Conservation (phyloP, 345 rosid genomes). For the Eucalyptus microcorys region DNA sequence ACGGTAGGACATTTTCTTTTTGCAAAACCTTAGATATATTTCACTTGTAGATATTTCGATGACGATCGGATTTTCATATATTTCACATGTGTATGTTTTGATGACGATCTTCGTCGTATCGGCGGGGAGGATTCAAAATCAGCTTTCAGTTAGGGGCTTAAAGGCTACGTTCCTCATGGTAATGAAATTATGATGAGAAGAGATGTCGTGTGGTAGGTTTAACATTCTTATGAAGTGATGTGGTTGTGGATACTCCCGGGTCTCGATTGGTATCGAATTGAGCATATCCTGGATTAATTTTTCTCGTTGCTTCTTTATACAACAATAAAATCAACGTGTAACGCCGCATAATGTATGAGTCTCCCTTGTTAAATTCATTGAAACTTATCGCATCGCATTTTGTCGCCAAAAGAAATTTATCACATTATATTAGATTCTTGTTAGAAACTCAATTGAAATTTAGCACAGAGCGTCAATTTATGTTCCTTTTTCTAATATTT, state of each 20-base stretch:
- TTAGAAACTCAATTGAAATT: neutral
- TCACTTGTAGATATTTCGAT: neutral
- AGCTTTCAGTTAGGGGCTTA: neutral
- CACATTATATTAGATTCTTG: rapidly evolving
- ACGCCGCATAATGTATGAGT: neutral
- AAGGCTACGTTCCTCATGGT: neutral
- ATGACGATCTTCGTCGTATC: neutral
- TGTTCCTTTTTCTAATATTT: too few species aligned
- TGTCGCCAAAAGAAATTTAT: neutral
- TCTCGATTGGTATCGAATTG: neutral
- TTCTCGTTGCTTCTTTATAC: neutral
- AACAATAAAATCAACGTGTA: neutral
- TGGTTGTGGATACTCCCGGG: neutral
- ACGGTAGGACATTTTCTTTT: neutral
- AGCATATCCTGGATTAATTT: neutral
- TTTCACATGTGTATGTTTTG: neutral
- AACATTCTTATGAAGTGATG: neutral
- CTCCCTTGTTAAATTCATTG: neutral
- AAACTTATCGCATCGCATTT: neutral
- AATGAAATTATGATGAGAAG: neutral
- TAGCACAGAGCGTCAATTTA: neutral
- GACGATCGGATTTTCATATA: neutral
- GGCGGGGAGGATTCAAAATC: neutral
- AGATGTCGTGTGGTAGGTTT: neutral
- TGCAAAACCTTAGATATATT: neutral